Base-by-base conservation (phyloP, 495 filamentous ascomycete species). In the Daldinia caldariorum region DNA sequence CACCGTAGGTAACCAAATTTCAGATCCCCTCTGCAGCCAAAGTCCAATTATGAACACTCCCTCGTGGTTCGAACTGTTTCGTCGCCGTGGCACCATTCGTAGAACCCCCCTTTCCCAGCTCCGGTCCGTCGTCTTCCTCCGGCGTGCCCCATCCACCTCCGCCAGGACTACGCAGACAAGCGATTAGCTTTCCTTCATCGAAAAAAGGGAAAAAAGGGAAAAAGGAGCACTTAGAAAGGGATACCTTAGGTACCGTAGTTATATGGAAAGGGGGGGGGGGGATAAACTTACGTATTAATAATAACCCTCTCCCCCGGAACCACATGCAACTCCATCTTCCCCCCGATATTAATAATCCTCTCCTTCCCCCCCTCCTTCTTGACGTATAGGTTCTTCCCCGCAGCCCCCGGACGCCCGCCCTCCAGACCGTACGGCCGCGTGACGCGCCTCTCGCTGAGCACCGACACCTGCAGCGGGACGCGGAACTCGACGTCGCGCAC, bases 401-500 rank as follows among this genome's bases (percentile, higher is more conserved):
- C 54, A 9, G 13, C 32, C 2, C 53, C 54, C 10, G 62, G 29
- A 9, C 1, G 12, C 12, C 92, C 92, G 9, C 92, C 92, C 34
- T 84, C 87, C 41, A 94, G 79, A 0, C 92, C 92, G 67, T 93
- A 94, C 12, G 92, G 92, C 31, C 86, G 84, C 62, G 89, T 89
- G 0, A 93, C 90, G 8, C 92, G 78, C 13, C 92, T 77, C 74
- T 94, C 92, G 38, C 84, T 89, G n/a, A 94, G 69, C 41, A 94
- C 93, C 6, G 87, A 90, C 16, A 89, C 89, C 67, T 92, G 87
- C 55, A 94, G 87, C 0, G 90, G 88, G 18, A 90, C 86, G n/a
- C 91, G 82, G 77, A 94, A 94, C 76, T 95, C 92, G 60, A 94
- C 93, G 66, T 94, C 92, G 1, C 92, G 83, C 3, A 93, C 79